These are phyloP conservation scores for Saccharomycopsis oosterbeekiorum DNA, from an alignment of 805 yeast genomes.

Conservation along the genomic window DNA sequence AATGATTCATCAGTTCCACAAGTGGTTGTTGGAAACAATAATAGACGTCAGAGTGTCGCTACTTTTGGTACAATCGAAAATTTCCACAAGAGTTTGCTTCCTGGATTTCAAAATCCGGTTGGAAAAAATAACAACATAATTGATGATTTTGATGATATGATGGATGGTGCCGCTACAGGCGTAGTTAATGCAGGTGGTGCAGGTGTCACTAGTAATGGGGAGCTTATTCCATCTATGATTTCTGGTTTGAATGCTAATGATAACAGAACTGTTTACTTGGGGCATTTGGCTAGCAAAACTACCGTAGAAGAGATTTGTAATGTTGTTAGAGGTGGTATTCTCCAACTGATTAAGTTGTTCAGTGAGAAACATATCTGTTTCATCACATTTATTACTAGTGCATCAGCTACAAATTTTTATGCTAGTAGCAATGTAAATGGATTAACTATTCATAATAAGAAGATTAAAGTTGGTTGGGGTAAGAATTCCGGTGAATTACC, in stretches of 20 bases:
- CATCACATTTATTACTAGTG: slow-evolving; percentile 55
- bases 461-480: slow-evolving; percentile 63
- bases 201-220: neutral
- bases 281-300: slow-evolving; percentile 54
- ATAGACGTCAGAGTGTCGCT: neutral
- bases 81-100: neutral
- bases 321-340: slow-evolving; percentile 66
- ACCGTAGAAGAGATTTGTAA: slow-evolving; percentile 68
- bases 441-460: slow-evolving; percentile 50
- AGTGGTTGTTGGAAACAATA: neutral
- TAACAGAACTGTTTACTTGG: slow-evolving; percentile 62
- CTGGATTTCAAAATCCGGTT: neutral
- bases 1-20: neutral
- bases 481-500: slow-evolving; percentile 53
- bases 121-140: neutral
- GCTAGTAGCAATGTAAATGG: slow-evolving; percentile 51
- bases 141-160: slow-evolving; percentile 1
- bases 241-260: slow-evolving; percentile 24
- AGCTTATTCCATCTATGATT: slow-evolving; percentile 10
- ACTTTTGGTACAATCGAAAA: neutral
- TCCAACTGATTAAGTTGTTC: slow-evolving; percentile 46
- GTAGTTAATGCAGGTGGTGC: neutral
- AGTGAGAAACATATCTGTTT: slow-evolving; percentile 53
- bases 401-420: slow-evolving; percentile 57
- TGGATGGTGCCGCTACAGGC: neutral